A percentile compares a stretch with the other conserved stretches of the same genome.
Evolutionary conservation across 805 yeast genomes (phyloP).

Genomic region (Ogataea polymorpha): DNA sequence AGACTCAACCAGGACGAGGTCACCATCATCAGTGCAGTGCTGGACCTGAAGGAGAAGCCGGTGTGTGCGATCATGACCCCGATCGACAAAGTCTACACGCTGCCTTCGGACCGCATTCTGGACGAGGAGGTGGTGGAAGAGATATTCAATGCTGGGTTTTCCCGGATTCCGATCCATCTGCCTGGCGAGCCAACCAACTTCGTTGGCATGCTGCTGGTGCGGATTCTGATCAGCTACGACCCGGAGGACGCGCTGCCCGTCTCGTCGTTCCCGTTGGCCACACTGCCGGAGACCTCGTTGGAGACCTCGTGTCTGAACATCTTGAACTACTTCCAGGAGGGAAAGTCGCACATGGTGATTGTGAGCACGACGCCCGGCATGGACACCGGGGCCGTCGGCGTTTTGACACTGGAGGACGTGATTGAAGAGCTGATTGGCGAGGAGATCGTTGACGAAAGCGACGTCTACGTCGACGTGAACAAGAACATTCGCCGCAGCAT

Average conservation of each 20-base stretch:
- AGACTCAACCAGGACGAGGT: conserved; percentile 92
- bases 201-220: conserved; percentile 90
- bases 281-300: conserved; percentile 89
- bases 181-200: conserved; percentile 88
- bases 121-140: conserved; percentile 85
- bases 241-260: conserved; percentile 95
- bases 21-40: conserved; percentile 88
- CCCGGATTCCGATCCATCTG: conserved; percentile 88
- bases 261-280: conserved; percentile 90
- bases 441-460: conserved; percentile 95
- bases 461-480: conserved; percentile 87
- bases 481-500: conserved; percentile 75
- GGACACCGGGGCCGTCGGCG: conserved; percentile 79
- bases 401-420: conserved; percentile 92
- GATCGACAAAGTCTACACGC: conserved; percentile 80
- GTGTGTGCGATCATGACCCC: conserved; percentile 93
- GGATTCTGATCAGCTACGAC: conserved; percentile 90
- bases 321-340: conserved; percentile 94
- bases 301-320: conserved; percentile 93
- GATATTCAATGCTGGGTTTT: conserved; percentile 90
- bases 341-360: conserved; percentile 95
- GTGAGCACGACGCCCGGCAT: conserved; percentile 85
- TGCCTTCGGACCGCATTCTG: conserved; percentile 76
- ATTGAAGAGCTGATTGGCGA: conserved; percentile 97
- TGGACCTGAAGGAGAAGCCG: conserved; percentile 88